Evolutionary conservation across 768 basidiomycete species (phyloP), one percentile per base, ranked within the genome.

Genomic region (Russula earlei): DNA sequence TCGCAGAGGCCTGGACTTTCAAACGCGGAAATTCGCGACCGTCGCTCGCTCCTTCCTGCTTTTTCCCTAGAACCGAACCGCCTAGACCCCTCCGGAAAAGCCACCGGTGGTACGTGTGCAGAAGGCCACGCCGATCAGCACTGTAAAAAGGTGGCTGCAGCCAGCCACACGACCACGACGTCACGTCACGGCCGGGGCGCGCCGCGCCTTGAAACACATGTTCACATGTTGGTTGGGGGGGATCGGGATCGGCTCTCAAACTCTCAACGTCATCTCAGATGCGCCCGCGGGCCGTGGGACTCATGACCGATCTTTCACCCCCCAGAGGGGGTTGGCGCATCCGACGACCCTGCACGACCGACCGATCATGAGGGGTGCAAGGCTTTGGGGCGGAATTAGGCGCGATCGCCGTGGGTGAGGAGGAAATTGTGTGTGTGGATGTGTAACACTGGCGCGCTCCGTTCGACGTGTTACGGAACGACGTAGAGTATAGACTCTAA

Each of bases 331-430:
- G 34, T 37, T 11, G 45, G 45, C n/a, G 22, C n/a, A 49, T 55
- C 54, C n/a, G 41, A 41, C 11, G 41, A 37, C 55, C 45, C 48
- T 33, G 27, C 15, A 33, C 20, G 38, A n/a, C n/a, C n/a, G 31
- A 8, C 37, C 50, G 50, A 52, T 52, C 56, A 46, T 46, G 25
- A 41, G 25, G 36, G 55, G 55, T 33, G 37, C 29, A 33, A 33
- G 14, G n/a, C 31, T 10, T 27, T n/a, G 6, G 15, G 19, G 33
- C 48, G 44, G 29, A 49, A 34, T 25, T 9, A 3, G 17, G 31
- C 38, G 54, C 45, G 38, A 41, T 47, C 45, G 27, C n/a, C 17
- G 6, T n/a, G 31, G 34, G 34, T 7, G 19, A 31, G 19, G 31
- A 46, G 31, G 19, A 5, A 31, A 12, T 11, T 0, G 27, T 8